Evolutionary conservation across 441 rosid genomes (phyloP).

Genomic region (Arabidopsis hybrid): DNA sequence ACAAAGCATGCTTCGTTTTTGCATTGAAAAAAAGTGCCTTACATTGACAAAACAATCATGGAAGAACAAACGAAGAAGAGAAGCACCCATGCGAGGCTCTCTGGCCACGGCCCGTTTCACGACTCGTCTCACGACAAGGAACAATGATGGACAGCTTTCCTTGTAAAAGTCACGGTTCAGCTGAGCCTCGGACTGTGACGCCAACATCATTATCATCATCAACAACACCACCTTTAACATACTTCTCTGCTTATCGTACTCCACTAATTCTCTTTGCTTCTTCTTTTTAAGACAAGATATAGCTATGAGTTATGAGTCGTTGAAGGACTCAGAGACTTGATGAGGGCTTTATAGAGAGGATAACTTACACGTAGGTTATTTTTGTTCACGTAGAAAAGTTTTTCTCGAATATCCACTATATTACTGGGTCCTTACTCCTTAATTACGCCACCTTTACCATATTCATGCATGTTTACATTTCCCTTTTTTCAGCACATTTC

Average conservation of each 20-base stretch:
- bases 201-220: constrained; percentile 15
- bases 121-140: constrained; percentile 50
- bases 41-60: constrained; percentile 89
- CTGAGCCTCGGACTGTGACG: constrained; percentile 39
- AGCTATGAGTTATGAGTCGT: constrained; percentile 20
- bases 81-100: constrained; percentile 80
- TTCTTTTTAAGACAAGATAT: not conserved
- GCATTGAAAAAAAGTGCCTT: constrained; percentile 1
- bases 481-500: not conserved
- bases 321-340: not conserved
- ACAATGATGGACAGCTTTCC: constrained; percentile 62
- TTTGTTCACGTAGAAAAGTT: constrained; percentile 4
- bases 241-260: constrained; percentile 16
- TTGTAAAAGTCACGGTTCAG: constrained; percentile 61
- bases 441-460: constrained; percentile 24
- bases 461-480: not conserved
- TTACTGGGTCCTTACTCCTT: constrained; percentile 4
- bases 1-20: constrained; percentile 4
- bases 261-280: constrained; percentile 6
- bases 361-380: not conserved
- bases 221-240: constrained; percentile 6
- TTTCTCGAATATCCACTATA: constrained; percentile 7
- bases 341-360: constrained; percentile 35
- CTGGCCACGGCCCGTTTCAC: constrained; percentile 58
- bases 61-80: constrained; percentile 79